Evolutionary conservation across 768 basidiomycete genomes (phyloP).

Genomic region (Suillus fuscotomentosus): DNA sequence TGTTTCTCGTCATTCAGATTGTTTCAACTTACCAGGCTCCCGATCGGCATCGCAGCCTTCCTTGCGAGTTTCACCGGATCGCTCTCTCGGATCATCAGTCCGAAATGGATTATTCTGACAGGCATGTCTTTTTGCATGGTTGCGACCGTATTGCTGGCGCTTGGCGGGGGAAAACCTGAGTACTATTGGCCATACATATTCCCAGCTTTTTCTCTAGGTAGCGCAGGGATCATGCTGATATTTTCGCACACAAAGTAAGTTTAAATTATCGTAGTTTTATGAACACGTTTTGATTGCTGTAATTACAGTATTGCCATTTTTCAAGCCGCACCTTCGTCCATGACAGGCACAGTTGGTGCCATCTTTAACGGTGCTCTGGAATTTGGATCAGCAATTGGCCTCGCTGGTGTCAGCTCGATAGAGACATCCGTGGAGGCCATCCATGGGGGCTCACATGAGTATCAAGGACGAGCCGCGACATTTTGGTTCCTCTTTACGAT

Average conservation of each 20-base stretch:
- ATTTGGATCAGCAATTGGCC: conserved; percentile 50
- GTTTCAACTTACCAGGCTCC: conserved; percentile 31
- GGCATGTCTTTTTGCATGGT: conserved; percentile 38
- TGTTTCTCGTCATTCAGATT: conserved; percentile 4
- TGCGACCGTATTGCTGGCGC: conserved; percentile 41
- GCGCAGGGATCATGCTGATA: conserved; percentile 42
- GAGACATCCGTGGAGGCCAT: conserved; percentile 40
- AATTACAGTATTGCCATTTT: conserved; percentile 47
- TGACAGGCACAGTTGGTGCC: conserved; percentile 54
- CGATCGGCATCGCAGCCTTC: conserved; percentile 40
- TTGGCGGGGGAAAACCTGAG: conserved; percentile 37
- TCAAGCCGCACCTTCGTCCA: conserved; percentile 43
- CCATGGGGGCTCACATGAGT: conserved; percentile 30
- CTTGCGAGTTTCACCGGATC: conserved; percentile 38
- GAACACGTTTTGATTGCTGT: background rate
- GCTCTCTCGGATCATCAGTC: conserved; percentile 33
- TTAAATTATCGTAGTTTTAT: background rate
- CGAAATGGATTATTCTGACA: conserved; percentile 46
- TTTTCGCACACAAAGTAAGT: conserved; percentile 51
- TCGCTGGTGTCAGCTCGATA: conserved; percentile 49
- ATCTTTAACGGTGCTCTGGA: conserved; percentile 56
- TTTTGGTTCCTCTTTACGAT: conserved; percentile 45
- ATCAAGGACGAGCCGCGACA: conserved; percentile 42
- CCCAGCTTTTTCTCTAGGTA: conserved; percentile 49
- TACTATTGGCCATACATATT: conserved; percentile 49